Percentiles rank a stretch among this genome's conserved stretches.
Evolutionary conservation across 169 alveolate genomes (phyloP).

Genomic region (Plasmodium reichenowi): DNA sequence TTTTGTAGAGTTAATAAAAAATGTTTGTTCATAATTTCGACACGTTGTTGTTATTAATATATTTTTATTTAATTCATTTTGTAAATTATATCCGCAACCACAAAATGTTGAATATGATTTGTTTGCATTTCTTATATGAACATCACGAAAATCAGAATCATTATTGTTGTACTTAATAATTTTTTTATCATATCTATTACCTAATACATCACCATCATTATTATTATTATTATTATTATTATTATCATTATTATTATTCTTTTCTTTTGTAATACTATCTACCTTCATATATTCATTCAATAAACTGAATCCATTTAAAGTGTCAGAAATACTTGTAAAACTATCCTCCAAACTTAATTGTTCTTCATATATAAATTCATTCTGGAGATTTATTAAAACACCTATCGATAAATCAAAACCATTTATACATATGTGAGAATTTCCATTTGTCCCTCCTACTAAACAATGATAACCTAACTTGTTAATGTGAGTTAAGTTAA

Average conservation of each 20-base stretch:
- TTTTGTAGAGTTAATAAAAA: constrained; percentile 35
- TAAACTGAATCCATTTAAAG: neutral
- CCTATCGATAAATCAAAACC: constrained; percentile 39
- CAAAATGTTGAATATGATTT: constrained; percentile 19
- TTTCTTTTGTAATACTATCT: neutral
- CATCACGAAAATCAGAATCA: neutral
- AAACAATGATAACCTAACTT: constrained; percentile 43
- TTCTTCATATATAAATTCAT: constrained; percentile 3
- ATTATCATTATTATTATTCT: neutral
- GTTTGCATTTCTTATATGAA: neutral
- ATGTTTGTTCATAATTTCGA: constrained; percentile 38
- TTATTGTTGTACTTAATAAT: neutral
- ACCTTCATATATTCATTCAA: neutral
- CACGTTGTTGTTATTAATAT: constrained; percentile 64
- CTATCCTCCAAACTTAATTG: neutral
- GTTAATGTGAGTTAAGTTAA: constrained; percentile 33
- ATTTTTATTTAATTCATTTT: constrained; percentile 9
- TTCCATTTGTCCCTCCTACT: constrained; percentile 64
- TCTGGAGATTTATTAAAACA: constrained; percentile 21
- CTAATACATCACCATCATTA: neutral
- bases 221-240: neutral
- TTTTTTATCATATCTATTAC: neutral
- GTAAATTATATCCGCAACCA: constrained; percentile 36
- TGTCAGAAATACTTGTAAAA: neutral
- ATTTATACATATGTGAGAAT: constrained; percentile 38